Evolutionary conservation across 176 grass and related monocot species (phyloP).

Genomic region (Cenchrus purpureus): DNA sequence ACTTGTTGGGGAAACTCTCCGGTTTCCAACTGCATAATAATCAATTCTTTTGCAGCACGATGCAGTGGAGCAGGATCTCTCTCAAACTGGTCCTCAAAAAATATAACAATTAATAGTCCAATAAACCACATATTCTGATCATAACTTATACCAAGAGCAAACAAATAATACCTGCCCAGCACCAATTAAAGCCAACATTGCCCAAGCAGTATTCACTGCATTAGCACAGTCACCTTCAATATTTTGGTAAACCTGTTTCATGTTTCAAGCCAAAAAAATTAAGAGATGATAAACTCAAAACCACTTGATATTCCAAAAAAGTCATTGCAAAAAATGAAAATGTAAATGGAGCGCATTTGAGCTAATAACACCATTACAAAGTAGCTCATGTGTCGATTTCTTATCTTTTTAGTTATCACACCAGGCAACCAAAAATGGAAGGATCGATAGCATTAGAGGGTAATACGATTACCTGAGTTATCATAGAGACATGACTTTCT

Average conservation of each 20-base stretch:
- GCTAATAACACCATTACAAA: too few species aligned
- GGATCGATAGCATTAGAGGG: neutral
- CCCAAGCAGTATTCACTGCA: constrained; percentile 70
- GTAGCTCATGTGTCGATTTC: too few species aligned
- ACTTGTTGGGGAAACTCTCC: constrained; percentile 54
- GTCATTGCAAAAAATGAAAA: too few species aligned
- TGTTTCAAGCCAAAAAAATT: neutral
- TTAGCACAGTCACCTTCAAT: constrained; percentile 58
- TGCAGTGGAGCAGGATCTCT: constrained; percentile 48
- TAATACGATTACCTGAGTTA: neutral
- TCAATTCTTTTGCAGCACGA: constrained; percentile 41
- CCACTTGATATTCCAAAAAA: too few species aligned
- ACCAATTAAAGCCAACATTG: constrained; percentile 65
- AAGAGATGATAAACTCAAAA: too few species aligned
- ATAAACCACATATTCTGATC: too few species aligned
- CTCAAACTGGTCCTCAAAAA: constrained; percentile 32
- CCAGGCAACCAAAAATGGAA: neutral
- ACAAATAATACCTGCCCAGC: neutral
- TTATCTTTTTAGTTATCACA: too few species aligned
- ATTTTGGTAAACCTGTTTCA: constrained; percentile 56
- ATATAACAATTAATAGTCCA: too few species aligned
- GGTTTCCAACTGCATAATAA: constrained; percentile 49
- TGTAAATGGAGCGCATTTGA: too few species aligned
- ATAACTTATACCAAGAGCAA: too few species aligned
- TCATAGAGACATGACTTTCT: neutral